Conservation (phyloP, 148 eudicot genomes). For the Arbutus unedo region DNA sequence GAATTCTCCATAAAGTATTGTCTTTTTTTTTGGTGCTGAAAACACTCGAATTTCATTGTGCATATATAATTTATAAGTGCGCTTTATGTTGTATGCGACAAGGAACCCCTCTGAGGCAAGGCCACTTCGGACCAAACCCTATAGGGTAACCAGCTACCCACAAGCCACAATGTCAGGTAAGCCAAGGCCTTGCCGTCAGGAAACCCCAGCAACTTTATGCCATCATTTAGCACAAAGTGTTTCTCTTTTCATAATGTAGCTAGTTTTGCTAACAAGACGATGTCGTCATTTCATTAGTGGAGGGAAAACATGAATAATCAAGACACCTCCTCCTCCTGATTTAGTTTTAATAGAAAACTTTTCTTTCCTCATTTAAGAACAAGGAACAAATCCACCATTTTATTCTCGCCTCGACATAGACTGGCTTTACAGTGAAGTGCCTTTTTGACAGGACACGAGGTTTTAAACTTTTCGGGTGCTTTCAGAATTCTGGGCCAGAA, state of each 20-base stretch:
- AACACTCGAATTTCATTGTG: not conserved
- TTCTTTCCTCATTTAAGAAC: not conserved
- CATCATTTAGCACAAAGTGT: not conserved
- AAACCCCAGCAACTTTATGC: not conserved
- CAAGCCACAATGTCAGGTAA: not conserved
- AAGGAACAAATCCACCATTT: not conserved
- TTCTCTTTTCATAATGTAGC: not conserved
- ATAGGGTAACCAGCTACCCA: not conserved
- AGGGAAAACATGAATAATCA: not conserved
- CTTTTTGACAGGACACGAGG: not conserved
- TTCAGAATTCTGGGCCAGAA: not conserved
- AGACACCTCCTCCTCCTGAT: not conserved
- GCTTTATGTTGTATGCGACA: not conserved
- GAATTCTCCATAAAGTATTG: not conserved
- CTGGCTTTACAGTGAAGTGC: not conserved
- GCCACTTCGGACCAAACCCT: not conserved
- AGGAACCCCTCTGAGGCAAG: not conserved
- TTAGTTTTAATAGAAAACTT: not conserved
- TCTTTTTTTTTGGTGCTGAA: not conserved
- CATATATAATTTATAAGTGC: not conserved
- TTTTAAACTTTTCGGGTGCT: not conserved
- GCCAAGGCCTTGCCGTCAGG: not conserved
- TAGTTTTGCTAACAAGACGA: not conserved
- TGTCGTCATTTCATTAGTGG: not conserved
- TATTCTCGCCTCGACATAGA: not conserved